Percentiles rank a stretch among this genome's conserved stretches.
phyloP scores from a whole-genome alignment of 371 early-diverging fungal species.

The Syncephalis plumigaleata region DNA sequence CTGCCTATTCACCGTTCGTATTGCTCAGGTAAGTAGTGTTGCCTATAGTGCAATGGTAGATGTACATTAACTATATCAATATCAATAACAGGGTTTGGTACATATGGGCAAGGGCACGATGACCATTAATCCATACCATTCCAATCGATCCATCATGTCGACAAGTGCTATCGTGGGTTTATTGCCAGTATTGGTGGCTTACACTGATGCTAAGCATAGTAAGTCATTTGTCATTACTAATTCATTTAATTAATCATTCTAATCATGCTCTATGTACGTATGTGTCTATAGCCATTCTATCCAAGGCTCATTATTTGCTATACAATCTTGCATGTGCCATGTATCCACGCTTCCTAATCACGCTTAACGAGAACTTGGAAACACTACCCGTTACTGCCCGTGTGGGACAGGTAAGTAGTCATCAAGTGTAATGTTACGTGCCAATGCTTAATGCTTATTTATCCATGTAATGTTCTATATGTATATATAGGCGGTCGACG shows the following conservation, averaged over 20 bases:
- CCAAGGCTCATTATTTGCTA: slow-evolving; percentile 80
- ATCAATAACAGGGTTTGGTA: slow-evolving; percentile 47
- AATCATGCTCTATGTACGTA: too few relatives aligned
- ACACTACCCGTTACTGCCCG: slow-evolving; percentile 70
- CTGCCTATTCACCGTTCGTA: slow-evolving; percentile 81
- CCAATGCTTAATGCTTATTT: neutral
- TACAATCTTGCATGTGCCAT: slow-evolving; percentile 87
- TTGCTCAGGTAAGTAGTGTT: slow-evolving; percentile 81
- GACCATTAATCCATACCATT: slow-evolving; percentile 86
- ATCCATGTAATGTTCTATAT: neutral
- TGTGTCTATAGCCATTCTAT: slow-evolving; percentile 44
- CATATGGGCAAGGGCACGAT: slow-evolving; percentile 98
- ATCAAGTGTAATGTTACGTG: neutral
- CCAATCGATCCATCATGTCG: slow-evolving; percentile 79
- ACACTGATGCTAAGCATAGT: slow-evolving; percentile 76
- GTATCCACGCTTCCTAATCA: slow-evolving; percentile 95
- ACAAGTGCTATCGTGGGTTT: slow-evolving; percentile 83
- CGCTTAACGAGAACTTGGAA: slow-evolving; percentile 74
- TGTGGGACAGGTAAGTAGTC: slow-evolving; percentile 68
- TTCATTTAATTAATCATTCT: neutral
- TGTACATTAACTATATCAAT: neutral
- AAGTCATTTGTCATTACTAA: slow-evolving; percentile 13
- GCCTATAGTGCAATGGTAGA: neutral
- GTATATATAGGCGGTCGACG: slow-evolving; percentile 66
- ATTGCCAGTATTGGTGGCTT: slow-evolving; percentile 71